Evolutionary conservation across 1,139 yeast species (phyloP), one percentile per base, ranked within the genome.

Genomic region (Kluyveromyces marxianus): DNA sequence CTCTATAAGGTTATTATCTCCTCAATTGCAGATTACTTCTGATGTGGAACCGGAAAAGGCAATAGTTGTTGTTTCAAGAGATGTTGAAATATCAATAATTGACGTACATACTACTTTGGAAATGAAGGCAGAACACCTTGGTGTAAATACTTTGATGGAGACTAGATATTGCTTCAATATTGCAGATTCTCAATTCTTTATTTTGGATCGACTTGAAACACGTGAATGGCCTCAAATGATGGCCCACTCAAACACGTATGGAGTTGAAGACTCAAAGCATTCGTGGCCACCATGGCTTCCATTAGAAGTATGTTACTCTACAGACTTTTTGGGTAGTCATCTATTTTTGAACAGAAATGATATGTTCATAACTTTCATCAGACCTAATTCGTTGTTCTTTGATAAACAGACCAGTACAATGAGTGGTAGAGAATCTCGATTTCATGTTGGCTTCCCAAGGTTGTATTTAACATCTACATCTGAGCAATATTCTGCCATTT

Each of bases 241-340:
- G n/a, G 72, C 73, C 53, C 63, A 69, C 40, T 54, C 54, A 30
- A 56, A 58, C 43, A 65, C 62, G 10, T 71, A 69, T 50, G 74
- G 74, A 4, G 57, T 63, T 42, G 64, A 65, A 30, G 63, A 59
- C 5, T 57, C 63, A 30, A 51, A 60, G 8, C 54, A 55, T 3
- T 50, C 50, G 30, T 85, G 96, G 95, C 92, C 95, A 0, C 95
- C 95, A 0, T 81, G 88, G 85, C 66, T 86, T 25, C 84, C 81
- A 0, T 53, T 78, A 41, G 96, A 89, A 59, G 74, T 81, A 55
- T 81, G 88, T 54, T 83, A 83, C 57, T 83, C 83, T 46, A 75
- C 80, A n/a, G 62, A 72, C 0, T 71, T 82, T 55, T 62, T 83
- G 38, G 68, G 71, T 28, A 67, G 74, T 30, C 75, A 81, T 48